Evolutionary conservation across 331 rosid genomes (phyloP).

Genomic region (Cydonia oblonga): DNA sequence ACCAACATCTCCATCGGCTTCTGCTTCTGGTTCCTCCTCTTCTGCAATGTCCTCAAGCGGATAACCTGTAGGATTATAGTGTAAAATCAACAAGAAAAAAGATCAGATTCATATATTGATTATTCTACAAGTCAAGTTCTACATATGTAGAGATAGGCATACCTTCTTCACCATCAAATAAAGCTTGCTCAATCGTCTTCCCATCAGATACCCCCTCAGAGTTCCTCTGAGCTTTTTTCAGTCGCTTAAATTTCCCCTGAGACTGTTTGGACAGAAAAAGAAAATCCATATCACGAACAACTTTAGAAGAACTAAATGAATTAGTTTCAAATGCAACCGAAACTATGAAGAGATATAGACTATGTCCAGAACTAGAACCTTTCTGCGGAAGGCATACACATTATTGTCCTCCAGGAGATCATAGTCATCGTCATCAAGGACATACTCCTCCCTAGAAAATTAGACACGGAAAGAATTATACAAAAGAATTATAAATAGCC

Average conservation of each 20-base stretch:
- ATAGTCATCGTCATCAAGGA: conserved; percentile 93
- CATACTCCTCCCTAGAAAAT: conserved; percentile 71
- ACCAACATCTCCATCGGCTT: conserved; percentile 82
- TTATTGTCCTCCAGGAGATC: conserved; percentile 86
- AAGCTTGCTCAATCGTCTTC: conserved; percentile 73
- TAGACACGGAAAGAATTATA: background rate
- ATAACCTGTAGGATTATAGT: conserved; percentile 31
- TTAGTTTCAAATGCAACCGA: background rate
- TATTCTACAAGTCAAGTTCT: background rate
- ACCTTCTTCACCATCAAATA: conserved; percentile 94
- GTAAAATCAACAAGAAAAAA: conserved; percentile 1
- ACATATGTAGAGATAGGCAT: background rate
- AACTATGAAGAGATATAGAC: background rate
- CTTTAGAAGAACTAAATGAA: background rate
- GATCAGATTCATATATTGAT: background rate
- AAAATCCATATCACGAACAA: background rate
- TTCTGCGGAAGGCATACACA: conserved; percentile 63
- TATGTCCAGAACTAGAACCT: conserved; percentile 4
- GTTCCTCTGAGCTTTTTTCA: conserved; percentile 72
- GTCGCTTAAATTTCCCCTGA: conserved; percentile 78
- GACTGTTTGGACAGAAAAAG: background rate
- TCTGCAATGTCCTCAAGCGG: conserved; percentile 85
- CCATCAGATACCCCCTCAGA: conserved; percentile 54
- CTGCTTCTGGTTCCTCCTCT: conserved; percentile 85
- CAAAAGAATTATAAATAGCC: background rate